phyloP scores from a whole-genome alignment of 1,139 yeast species.

The Yamadazyma conglobata region DNA sequence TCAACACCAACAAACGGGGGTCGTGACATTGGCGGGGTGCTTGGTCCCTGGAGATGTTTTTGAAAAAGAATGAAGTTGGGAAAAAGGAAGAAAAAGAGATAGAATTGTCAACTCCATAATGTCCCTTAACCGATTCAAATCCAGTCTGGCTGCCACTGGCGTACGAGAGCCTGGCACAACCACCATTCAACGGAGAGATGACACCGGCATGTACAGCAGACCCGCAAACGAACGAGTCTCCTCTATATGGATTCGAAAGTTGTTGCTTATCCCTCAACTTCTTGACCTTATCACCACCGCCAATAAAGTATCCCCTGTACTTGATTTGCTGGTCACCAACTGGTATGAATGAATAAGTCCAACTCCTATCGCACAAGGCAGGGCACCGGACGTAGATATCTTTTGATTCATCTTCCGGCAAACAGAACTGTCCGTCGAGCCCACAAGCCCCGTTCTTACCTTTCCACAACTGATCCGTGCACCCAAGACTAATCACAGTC shows the following conservation, averaged over 20 bases:
- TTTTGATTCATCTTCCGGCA: slow-evolving; percentile 31
- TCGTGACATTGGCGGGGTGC: slow-evolving; percentile 55
- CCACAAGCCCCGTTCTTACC: slow-evolving; percentile 83
- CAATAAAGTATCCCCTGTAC: slow-evolving; percentile 71
- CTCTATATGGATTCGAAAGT: slow-evolving; percentile 57
- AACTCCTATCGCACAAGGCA: slow-evolving; percentile 77
- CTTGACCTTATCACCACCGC: slow-evolving; percentile 52
- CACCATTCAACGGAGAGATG: slow-evolving; percentile 72
- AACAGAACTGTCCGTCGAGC: slow-evolving; percentile 57
- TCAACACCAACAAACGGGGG: slow-evolving; percentile 56
- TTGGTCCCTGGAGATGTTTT: slow-evolving; percentile 21
- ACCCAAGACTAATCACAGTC: slow-evolving; percentile 33
- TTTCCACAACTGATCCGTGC: slow-evolving; percentile 53
- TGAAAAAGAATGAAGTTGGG: slow-evolving; percentile 70
- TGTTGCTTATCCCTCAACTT: slow-evolving; percentile 15
- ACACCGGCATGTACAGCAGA: slow-evolving; percentile 87
- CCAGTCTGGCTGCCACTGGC: slow-evolving; percentile 47
- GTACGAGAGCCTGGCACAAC: slow-evolving; percentile 68
- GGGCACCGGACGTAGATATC: slow-evolving; percentile 76
- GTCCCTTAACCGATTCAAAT: slow-evolving; percentile 48
- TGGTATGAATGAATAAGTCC: slow-evolving; percentile 74
- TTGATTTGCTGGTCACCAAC: slow-evolving; percentile 69
- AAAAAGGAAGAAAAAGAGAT: slow-evolving; percentile 67
- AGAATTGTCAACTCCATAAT: slow-evolving; percentile 51
- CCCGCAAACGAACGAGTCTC: slow-evolving; percentile 87